Conservation (phyloP, 2,329 filamentous ascomycete species). For the Sporothrix brasiliensis region DNA sequence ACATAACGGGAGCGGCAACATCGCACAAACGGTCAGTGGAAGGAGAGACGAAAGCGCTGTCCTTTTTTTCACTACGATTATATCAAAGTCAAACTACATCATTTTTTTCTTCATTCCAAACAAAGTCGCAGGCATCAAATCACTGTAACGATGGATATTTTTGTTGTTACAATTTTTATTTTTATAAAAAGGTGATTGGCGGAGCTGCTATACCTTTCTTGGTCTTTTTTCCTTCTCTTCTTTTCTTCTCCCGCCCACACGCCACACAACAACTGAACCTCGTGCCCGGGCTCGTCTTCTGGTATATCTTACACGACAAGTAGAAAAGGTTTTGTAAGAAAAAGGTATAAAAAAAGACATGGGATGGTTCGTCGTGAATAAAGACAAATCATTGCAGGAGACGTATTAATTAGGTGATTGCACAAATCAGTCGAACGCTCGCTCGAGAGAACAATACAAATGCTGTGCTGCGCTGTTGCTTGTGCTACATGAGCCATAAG, state of each 20-base stretch:
- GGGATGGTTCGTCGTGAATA: background rate
- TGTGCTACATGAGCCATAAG: background rate
- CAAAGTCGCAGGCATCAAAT: background rate
- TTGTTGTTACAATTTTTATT: conserved; percentile 18
- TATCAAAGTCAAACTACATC: background rate
- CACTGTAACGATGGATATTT: background rate
- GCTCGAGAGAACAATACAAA: background rate
- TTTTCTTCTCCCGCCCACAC: background rate
- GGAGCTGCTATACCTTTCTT: conserved; percentile 13
- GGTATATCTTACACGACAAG: conserved; percentile 24
- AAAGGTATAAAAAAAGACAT: background rate
- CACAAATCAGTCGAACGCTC: background rate
- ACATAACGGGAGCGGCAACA: background rate
- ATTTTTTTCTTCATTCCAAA: background rate
- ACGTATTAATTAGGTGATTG: background rate
- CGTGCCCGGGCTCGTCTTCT: background rate
- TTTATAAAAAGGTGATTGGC: background rate
- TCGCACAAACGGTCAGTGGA: background rate
- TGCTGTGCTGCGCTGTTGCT: background rate
- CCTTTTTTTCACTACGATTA: background rate
- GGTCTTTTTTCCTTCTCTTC: background rate
- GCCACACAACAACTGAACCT: background rate
- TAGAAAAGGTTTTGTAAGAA: background rate
- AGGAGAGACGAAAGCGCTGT: background rate
- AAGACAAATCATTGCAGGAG: background rate